Evolutionary conservation across 2,329 filamentous ascomycete species (phyloP).

Genomic region (Berkeleyomyces rouxiae): DNA sequence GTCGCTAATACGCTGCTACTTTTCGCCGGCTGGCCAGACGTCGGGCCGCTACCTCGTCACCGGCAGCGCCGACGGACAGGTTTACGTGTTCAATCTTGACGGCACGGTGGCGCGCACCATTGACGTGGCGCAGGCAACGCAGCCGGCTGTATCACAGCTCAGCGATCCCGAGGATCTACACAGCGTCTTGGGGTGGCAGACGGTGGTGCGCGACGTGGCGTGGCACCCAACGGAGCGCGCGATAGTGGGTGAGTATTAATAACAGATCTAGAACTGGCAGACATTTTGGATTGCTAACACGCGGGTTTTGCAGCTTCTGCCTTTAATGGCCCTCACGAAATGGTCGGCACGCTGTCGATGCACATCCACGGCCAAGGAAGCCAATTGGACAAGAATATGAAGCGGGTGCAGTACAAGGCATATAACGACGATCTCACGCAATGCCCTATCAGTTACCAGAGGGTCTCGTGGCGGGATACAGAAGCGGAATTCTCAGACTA

Average conservation of each 20-base stretch:
- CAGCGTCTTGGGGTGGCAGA: slow-evolving; percentile 38
- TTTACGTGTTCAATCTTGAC: slow-evolving; percentile 88
- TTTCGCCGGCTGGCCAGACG: slow-evolving; percentile 71
- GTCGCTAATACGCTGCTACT: slow-evolving; percentile 88
- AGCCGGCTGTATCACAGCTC: slow-evolving; percentile 19
- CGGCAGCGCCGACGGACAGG: slow-evolving; percentile 74
- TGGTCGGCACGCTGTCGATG: slow-evolving; percentile 30
- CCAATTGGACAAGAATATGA: slow-evolving; percentile 43
- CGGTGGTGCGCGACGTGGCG: slow-evolving; percentile 71
- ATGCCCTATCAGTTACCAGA: background rate
- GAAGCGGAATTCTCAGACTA: background rate
- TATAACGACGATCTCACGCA: background rate
- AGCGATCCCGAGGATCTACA: slow-evolving; percentile 32
- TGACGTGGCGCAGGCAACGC: slow-evolving; percentile 53
- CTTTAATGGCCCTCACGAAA: slow-evolving; percentile 44
- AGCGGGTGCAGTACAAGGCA: slow-evolving; percentile 15
- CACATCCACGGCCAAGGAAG: slow-evolving; percentile 45
- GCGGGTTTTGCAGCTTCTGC: slow-evolving; percentile 44
- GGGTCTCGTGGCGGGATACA: background rate
- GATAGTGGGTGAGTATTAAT: slow-evolving; percentile 40
- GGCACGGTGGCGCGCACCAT: slow-evolving; percentile 65
- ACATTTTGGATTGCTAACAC: background rate
- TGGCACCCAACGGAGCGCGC: slow-evolving; percentile 81
- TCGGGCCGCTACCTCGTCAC: slow-evolving; percentile 88
- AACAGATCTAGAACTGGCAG: background rate